phyloP scores from a whole-genome alignment of 129 eudicot genomes.

The Sambucus nigra region DNA sequence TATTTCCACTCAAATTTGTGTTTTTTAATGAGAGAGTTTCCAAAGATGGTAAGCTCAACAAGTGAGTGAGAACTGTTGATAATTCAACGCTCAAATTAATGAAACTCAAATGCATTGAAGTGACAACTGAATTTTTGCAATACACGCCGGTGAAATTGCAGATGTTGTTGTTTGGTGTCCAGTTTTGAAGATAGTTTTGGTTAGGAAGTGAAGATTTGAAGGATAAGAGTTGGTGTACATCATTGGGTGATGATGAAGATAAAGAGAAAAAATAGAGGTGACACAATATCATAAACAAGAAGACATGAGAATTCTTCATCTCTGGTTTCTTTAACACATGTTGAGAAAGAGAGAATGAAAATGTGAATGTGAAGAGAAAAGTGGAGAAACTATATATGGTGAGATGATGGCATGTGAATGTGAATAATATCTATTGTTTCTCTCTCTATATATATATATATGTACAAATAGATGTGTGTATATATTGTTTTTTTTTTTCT shows the following conservation, averaged over 20 bases:
- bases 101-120: constrained; percentile 46
- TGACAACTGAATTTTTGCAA: constrained; percentile 40
- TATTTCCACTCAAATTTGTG: constrained; percentile 41
- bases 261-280: neutral
- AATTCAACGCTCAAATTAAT: constrained; percentile 31
- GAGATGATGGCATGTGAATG: constrained; percentile 57
- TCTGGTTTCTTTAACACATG: no score
- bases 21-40: constrained; percentile 36
- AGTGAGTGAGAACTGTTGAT: constrained; percentile 18
- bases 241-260: constrained; percentile 6
- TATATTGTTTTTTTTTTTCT: constrained; percentile 44
- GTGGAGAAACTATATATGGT: constrained; percentile 10
- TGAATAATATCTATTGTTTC: neutral
- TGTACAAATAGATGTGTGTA: neutral
- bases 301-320: no score
- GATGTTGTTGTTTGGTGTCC: constrained; percentile 27
- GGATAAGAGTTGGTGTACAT: constrained; percentile 25
- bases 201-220: constrained; percentile 49
- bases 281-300: no score
- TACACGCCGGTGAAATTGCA: constrained; percentile 51
- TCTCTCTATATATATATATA: constrained; percentile 2
- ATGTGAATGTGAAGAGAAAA: constrained; percentile 16
- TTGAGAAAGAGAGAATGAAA: no score
- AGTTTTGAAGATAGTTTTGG: constrained; percentile 31
- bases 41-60: constrained; percentile 32